Conservation (phyloP, 1,284 basidiomycete genomes). For the Sporisorium sorghi region DNA sequence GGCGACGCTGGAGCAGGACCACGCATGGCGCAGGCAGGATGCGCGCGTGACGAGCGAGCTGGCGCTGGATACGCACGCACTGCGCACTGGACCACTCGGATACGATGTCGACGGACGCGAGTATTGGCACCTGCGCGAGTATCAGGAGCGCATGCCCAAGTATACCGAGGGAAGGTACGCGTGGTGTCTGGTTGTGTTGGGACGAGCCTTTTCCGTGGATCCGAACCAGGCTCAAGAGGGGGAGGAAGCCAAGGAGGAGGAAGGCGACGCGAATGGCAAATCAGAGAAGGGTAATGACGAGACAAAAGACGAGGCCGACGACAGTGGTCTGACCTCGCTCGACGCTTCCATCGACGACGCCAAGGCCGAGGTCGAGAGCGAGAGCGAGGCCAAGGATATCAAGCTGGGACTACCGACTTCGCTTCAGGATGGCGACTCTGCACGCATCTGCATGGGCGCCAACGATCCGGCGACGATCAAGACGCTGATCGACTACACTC, state of each 20-base stretch:
- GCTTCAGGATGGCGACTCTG: not conserved
- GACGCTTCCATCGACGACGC: conserved; percentile 20
- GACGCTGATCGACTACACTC: conserved; percentile 30
- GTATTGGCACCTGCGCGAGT: conserved; percentile 60
- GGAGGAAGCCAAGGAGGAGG: conserved; percentile 12
- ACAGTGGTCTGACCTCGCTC: conserved; percentile 37
- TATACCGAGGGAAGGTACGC: conserved; percentile 49
- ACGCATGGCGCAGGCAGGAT: conserved; percentile 41
- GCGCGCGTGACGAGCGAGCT: conserved; percentile 27
- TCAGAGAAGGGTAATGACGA: too few relatives aligned
- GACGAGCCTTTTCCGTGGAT: conserved; percentile 24
- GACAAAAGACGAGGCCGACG: conserved; percentile 25
- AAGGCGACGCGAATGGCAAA: conserved; percentile 12
- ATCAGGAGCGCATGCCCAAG: conserved; percentile 54
- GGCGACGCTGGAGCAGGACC: conserved; percentile 23
- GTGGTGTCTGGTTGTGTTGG: conserved; percentile 55
- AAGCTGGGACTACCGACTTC: conserved; percentile 23
- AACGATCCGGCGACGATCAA: conserved; percentile 43
- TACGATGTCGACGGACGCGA: conserved; percentile 52
- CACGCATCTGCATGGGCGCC: conserved; percentile 50
- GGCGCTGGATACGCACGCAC: conserved; percentile 38
- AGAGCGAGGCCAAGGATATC: not conserved
- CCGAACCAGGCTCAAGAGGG: conserved; percentile 12
- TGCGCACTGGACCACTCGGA: conserved; percentile 53
- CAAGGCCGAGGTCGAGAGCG: not conserved